These are phyloP conservation scores for Debaryomycetaceae sp. DNA, from an alignment of 1,139 yeast genomes.

Conservation along the genomic window DNA sequence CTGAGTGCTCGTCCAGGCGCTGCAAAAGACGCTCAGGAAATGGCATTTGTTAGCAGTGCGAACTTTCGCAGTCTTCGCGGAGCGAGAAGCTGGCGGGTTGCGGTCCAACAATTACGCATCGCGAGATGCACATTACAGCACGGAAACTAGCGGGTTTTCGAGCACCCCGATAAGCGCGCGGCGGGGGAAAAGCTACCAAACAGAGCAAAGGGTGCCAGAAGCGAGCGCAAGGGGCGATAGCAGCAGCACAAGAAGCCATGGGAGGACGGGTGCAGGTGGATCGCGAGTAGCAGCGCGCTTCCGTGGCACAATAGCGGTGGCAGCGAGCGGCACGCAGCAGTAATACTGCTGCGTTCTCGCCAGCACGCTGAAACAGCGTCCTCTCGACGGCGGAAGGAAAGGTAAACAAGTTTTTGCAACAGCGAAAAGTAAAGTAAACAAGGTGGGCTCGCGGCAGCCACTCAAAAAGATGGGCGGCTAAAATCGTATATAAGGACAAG, in stretches of 20 bases:
- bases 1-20: background rate
- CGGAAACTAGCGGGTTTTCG: constrained; percentile 5
- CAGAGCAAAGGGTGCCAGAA: background rate
- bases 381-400: background rate
- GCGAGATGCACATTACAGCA: constrained; percentile 6
- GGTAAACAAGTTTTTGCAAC: background rate
- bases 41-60: background rate
- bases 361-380: background rate
- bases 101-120: constrained; percentile 6
- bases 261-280: too few relatives aligned
- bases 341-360: too few relatives aligned
- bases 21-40: background rate
- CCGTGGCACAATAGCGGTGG: too few relatives aligned
- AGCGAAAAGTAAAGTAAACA: background rate
- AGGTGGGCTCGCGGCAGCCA: background rate
- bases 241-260: background rate
- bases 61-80: background rate
- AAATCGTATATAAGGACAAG: background rate
- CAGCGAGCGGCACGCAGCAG: too few relatives aligned
- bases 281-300: too few relatives aligned
- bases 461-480: background rate
- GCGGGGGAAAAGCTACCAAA: background rate
- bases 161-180: background rate
- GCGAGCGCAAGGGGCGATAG: background rate
- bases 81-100: background rate